Percentiles rank a stretch among this genome's conserved stretches.
Conservation (phyloP, 768 basidiomycete genomes). For the Psilocybe cyanescens region DNA sequence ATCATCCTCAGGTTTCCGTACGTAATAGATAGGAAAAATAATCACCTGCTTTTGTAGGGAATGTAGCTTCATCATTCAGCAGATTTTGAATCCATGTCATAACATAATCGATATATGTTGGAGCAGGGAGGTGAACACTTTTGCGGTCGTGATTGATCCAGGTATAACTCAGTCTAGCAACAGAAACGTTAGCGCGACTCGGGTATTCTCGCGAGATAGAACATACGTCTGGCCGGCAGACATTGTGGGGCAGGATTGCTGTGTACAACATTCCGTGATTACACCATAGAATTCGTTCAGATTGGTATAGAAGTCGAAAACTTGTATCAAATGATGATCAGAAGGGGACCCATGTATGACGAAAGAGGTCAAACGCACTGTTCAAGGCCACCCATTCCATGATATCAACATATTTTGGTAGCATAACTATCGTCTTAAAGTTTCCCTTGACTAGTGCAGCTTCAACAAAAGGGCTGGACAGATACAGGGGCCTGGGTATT, state of each 20-base stretch:
- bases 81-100: constrained; percentile 99
- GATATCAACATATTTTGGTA: constrained; percentile 97
- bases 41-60: constrained; percentile 94
- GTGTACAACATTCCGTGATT: constrained; percentile 92
- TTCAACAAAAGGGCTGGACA: constrained; percentile 96
- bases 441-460: constrained; percentile 96
- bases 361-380: constrained; percentile 52
- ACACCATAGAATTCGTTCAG: constrained; percentile 97
- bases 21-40: constrained; percentile 15
- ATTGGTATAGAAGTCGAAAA: constrained; percentile 98
- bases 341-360: background rate
- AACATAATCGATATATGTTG: constrained; percentile 98
- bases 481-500: constrained; percentile 72
- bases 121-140: constrained; percentile 89
- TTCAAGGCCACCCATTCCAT: constrained; percentile 92
- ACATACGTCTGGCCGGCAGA: constrained; percentile 87
- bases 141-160: constrained; percentile 98
- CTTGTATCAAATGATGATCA: constrained; percentile 41
- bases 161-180: constrained; percentile 84
- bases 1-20: background rate
- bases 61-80: constrained; percentile 89
- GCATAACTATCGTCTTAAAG: constrained; percentile 95
- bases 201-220: background rate
- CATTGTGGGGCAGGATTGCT: constrained; percentile 90
- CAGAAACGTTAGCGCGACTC: background rate